These are phyloP conservation scores for Aspergillus bertholletiae DNA, from an alignment of 495 filamentous ascomycete genomes.

Conservation along the genomic window DNA sequence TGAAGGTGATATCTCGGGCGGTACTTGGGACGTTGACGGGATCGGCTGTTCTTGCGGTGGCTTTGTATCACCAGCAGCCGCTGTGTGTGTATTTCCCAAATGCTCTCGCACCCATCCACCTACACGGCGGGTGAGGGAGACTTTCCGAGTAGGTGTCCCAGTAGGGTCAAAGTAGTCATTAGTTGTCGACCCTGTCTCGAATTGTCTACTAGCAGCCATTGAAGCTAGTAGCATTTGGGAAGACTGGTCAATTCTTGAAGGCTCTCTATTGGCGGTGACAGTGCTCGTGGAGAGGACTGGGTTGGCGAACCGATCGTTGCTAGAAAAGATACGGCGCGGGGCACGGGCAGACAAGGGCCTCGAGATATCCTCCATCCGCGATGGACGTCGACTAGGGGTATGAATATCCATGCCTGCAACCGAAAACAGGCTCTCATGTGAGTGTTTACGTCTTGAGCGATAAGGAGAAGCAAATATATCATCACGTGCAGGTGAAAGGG, in stretches of 20 bases:
- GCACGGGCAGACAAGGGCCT: slow-evolving; percentile 22
- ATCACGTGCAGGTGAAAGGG: slow-evolving; percentile 15
- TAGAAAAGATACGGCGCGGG: slow-evolving; percentile 35
- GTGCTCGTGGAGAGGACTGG: slow-evolving; percentile 44
- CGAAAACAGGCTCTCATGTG: slow-evolving; percentile 51
- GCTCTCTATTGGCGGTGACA: slow-evolving; percentile 36
- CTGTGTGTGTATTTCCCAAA: slow-evolving; percentile 46
- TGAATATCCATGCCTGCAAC: slow-evolving; percentile 51
- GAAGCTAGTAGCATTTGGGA: slow-evolving; percentile 38
- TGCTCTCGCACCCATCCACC: slow-evolving; percentile 55
- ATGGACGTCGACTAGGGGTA: slow-evolving; percentile 32
- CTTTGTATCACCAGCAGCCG: slow-evolving; percentile 18
- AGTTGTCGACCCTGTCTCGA: slow-evolving; percentile 19
- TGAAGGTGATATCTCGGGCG: slow-evolving; percentile 3
- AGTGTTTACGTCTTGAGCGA: slow-evolving; percentile 33
- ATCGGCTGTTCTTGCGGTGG: slow-evolving; percentile 14
- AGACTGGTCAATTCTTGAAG: slow-evolving; percentile 20
- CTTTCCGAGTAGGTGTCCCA: slow-evolving; percentile 20
- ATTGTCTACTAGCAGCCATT: slow-evolving; percentile 27
- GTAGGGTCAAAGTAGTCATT: slow-evolving; percentile 26
- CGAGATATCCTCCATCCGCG: slow-evolving; percentile 33
- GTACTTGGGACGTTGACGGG: slow-evolving; percentile 11
- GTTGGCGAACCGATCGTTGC: slow-evolving; percentile 32
- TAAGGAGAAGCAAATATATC: slow-evolving; percentile 26
- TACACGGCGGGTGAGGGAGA: slow-evolving; percentile 41